Evolutionary conservation across 2,329 filamentous ascomycete species (phyloP).

Genomic region (Colletotrichum spaethianum): DNA sequence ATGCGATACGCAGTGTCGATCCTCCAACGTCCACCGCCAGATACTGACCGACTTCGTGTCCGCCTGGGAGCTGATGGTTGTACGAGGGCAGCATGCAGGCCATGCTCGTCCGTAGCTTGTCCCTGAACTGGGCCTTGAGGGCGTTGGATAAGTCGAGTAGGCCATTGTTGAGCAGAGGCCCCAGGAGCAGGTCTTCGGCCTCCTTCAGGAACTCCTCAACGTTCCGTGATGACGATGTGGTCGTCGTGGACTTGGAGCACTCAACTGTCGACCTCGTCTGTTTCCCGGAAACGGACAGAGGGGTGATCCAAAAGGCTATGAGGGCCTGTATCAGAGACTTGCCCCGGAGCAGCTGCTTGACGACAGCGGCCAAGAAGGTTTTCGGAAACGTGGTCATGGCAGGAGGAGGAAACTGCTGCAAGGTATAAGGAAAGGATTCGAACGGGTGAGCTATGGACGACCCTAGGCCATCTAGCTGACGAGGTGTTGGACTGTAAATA

Average conservation of each 20-base stretch:
- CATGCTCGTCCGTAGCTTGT: conserved; percentile 65
- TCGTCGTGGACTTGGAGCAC: conserved; percentile 32
- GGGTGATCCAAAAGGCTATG: conserved; percentile 50
- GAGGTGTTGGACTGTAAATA: conserved; percentile 40
- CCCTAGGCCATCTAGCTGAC: conserved; percentile 42
- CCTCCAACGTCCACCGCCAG: conserved; percentile 79
- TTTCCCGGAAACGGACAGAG: conserved; percentile 31
- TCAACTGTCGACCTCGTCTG: conserved; percentile 16
- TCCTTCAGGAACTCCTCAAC: conserved; percentile 70
- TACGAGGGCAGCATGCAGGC: conserved; percentile 77
- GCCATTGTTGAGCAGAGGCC: conserved; percentile 61
- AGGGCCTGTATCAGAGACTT: conserved; percentile 72
- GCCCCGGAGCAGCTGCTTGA: conserved; percentile 71
- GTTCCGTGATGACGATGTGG: conserved; percentile 47
- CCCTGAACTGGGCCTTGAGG: conserved; percentile 69
- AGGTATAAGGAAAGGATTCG: conserved; percentile 49
- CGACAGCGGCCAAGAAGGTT: conserved; percentile 66
- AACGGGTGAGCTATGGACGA: conserved; percentile 2
- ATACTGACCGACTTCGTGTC: conserved; percentile 71
- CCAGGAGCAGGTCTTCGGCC: conserved; percentile 66
- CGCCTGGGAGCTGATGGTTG: conserved; percentile 74
- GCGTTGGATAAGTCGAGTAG: conserved; percentile 62
- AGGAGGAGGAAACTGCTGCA: conserved; percentile 65
- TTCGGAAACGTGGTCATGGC: conserved; percentile 71
- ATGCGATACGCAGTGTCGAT: conserved; percentile 75